phyloP scores from a whole-genome alignment of 176 grass and related monocot genomes.

The Aegilops longissima region DNA sequence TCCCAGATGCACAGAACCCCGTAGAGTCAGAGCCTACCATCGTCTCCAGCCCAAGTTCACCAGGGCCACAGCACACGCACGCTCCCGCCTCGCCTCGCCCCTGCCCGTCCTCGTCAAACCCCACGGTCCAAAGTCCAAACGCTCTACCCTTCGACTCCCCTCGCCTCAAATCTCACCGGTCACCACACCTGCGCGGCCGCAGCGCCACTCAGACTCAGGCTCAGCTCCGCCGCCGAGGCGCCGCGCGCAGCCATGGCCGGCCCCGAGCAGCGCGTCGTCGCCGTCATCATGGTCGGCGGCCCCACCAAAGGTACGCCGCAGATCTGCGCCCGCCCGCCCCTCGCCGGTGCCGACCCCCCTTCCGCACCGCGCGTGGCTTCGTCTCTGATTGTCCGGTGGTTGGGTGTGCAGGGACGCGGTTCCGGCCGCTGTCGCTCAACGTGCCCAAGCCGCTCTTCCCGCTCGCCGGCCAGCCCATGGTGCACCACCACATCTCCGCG shows the following conservation, averaged over 20 bases:
- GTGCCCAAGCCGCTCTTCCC: constrained; percentile 98
- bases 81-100: neutral
- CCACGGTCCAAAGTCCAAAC: constrained; percentile 26
- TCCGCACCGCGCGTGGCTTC: neutral
- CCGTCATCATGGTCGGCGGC: constrained; percentile 98
- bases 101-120: constrained; percentile 20
- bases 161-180: constrained; percentile 42
- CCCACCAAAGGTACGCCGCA: constrained; percentile 74
- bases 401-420: constrained; percentile 70
- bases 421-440: constrained; percentile 93
- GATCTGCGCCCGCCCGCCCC: constrained; percentile 35
- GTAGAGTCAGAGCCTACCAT: neutral
- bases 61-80: neutral
- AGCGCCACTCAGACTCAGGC: too few species aligned
- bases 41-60: neutral
- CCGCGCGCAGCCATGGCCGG: constrained; percentile 52
- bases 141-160: neutral
- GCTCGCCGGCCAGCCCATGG: constrained; percentile 93
- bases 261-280: constrained; percentile 79
- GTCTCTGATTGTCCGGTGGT: neutral
- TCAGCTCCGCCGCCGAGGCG: constrained; percentile 8
- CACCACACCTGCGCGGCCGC: neutral
- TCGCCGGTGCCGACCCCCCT: neutral
- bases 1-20: neutral
- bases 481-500: constrained; percentile 90